Evolutionary conservation across 805 yeast genomes (phyloP).

Genomic region (Kazachstania africana): DNA sequence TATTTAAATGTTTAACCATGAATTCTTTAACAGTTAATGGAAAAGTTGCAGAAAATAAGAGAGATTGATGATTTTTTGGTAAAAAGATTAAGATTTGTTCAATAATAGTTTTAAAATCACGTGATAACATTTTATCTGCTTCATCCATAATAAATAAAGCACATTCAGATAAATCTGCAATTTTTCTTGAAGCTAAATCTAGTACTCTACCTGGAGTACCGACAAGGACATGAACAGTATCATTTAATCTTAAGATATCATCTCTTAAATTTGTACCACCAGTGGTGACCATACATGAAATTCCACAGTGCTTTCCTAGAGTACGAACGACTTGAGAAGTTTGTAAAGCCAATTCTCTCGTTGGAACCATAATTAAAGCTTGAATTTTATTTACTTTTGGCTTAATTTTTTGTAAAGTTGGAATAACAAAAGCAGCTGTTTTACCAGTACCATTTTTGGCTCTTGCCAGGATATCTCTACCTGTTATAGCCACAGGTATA

Average conservation of each 20-base stretch:
- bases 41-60: slow-evolving; percentile 91
- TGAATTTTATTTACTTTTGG: slow-evolving; percentile 79
- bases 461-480: slow-evolving; percentile 91
- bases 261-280: slow-evolving; percentile 94
- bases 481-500: slow-evolving; percentile 89
- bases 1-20: slow-evolving; percentile 79
- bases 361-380: slow-evolving; percentile 88
- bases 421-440: slow-evolving; percentile 94
- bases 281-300: slow-evolving; percentile 94
- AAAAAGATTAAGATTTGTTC: slow-evolving; percentile 76
- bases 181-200: slow-evolving; percentile 78
- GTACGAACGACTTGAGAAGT: slow-evolving; percentile 96
- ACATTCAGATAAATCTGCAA: slow-evolving; percentile 81
- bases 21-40: slow-evolving; percentile 87
- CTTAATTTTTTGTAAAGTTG: slow-evolving; percentile 79
- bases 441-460: slow-evolving; percentile 99
- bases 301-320: slow-evolving; percentile 83
- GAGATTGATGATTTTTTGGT: slow-evolving; percentile 71
- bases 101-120: slow-evolving; percentile 79
- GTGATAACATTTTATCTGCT: slow-evolving; percentile 91
- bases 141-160: slow-evolving; percentile 93
- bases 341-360: slow-evolving; percentile 95
- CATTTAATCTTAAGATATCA: slow-evolving; percentile 86
- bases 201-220: slow-evolving; percentile 98
- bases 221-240: slow-evolving; percentile 86